phyloP scores from a whole-genome alignment of 2,329 filamentous ascomycete species.

The Cladosporium sp. region DNA sequence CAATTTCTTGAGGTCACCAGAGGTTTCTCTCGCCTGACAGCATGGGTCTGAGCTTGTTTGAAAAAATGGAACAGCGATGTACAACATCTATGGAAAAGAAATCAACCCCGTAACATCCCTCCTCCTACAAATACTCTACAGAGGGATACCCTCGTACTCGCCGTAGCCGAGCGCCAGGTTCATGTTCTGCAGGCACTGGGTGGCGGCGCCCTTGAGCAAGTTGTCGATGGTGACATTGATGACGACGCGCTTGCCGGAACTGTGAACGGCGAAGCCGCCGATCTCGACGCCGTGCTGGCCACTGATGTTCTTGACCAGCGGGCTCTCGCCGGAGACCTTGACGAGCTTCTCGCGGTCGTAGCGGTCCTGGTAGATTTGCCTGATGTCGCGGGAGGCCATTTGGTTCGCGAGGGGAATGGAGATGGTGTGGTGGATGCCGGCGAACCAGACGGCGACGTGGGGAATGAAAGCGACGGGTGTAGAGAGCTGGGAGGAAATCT shows the following conservation, averaged over 20 bases:
- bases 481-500: slow-evolving; percentile 75
- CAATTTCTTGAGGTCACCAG: too few relatives aligned
- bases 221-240: slow-evolving; percentile 93
- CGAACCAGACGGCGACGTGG: slow-evolving; percentile 95
- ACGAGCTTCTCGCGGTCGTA: slow-evolving; percentile 95
- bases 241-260: slow-evolving; percentile 83
- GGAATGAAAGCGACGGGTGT: slow-evolving; percentile 76
- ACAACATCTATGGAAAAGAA: too few relatives aligned
- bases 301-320: slow-evolving; percentile 75
- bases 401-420: slow-evolving; percentile 77
- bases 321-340: slow-evolving; percentile 83
- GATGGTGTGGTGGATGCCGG: slow-evolving; percentile 88
- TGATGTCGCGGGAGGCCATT: slow-evolving; percentile 87
- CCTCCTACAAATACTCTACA: slow-evolving; percentile 23
- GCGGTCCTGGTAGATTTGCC: slow-evolving; percentile 90
- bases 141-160: slow-evolving; percentile 81
- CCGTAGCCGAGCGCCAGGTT: slow-evolving; percentile 83
- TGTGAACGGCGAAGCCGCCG: slow-evolving; percentile 91
- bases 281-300: slow-evolving; percentile 87
- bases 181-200: slow-evolving; percentile 93
- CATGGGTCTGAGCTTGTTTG: too few relatives aligned
- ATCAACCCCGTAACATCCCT: not conserved
- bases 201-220: slow-evolving; percentile 84
- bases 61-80: too few relatives aligned
- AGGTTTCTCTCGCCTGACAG: too few relatives aligned